These are phyloP conservation scores for Dichotomocladium elegans DNA, from an alignment of 371 early-diverging fungal genomes.

Conservation along the genomic window DNA sequence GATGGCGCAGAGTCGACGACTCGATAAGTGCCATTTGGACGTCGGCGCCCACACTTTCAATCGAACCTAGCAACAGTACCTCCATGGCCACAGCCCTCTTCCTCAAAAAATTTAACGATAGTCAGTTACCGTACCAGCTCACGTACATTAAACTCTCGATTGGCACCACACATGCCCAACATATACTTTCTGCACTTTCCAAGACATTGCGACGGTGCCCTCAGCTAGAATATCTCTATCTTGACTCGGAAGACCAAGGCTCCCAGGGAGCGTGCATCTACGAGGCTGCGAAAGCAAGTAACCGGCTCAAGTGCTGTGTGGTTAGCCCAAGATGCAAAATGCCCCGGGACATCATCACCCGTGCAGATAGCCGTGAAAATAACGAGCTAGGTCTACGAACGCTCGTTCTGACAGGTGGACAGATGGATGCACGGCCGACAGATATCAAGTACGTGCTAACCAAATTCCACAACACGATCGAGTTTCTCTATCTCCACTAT, in stretches of 20 bases:
- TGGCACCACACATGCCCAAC: no score
- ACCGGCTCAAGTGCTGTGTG: background rate
- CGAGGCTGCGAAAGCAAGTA: background rate
- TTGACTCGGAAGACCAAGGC: background rate
- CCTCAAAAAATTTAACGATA: no score
- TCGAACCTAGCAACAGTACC: no score
- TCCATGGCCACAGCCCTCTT: no score
- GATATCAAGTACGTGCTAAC: background rate
- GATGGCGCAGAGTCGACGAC: no score
- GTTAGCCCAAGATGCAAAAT: background rate
- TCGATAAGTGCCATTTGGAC: no score
- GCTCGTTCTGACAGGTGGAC: background rate
- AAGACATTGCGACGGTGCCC: background rate
- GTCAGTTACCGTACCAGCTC: no score
- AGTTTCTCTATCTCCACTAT: background rate
- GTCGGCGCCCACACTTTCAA: no score
- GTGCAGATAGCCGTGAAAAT: background rate
- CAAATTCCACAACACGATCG: background rate
- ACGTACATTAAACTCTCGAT: no score
- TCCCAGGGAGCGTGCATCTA: background rate
- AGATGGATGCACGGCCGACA: background rate
- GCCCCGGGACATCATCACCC: background rate
- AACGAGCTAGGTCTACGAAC: background rate
- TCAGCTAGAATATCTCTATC: background rate
- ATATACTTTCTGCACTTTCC: no score